phyloP scores from a whole-genome alignment of 1,284 basidiomycete species.

The Puccinia novopanici region DNA sequence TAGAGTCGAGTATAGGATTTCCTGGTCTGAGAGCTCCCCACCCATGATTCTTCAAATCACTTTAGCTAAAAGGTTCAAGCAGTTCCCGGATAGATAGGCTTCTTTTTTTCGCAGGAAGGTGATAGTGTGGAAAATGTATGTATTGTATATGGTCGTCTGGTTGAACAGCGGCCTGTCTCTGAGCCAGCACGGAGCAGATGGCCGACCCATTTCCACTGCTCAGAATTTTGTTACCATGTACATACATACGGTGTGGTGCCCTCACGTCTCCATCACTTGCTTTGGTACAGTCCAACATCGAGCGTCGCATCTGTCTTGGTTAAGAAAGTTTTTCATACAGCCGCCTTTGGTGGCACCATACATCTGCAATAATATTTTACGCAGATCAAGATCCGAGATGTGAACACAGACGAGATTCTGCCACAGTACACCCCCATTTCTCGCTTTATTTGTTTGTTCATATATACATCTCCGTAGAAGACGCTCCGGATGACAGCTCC shows the following conservation, averaged over 20 bases:
- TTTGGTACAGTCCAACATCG: neutral
- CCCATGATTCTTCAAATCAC: neutral
- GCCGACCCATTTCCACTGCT: neutral
- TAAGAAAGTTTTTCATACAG: neutral
- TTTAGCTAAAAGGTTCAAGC: too few species aligned
- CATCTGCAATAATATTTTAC: neutral
- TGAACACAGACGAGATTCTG: slow-evolving; percentile 9
- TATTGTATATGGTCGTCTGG: neutral
- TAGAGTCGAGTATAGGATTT: slow-evolving; percentile 18
- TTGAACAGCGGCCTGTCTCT: neutral
- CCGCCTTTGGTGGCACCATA: neutral
- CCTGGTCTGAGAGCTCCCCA: neutral
- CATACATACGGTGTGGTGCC: too few species aligned
- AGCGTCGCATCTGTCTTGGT: neutral
- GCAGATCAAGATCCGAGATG: neutral
- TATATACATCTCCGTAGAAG: neutral
- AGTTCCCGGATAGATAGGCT: too few species aligned
- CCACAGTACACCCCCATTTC: neutral
- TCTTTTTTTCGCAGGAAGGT: neutral
- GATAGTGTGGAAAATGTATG: neutral
- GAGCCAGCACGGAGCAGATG: too few species aligned
- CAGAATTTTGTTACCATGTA: neutral
- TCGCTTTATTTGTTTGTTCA: neutral
- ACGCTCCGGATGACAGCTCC: neutral
- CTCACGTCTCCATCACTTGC: neutral